These are phyloP conservation scores for Phaeodactylum tricornutum DNA, from an alignment of 108 stramenopile species.

Conservation along the genomic window DNA sequence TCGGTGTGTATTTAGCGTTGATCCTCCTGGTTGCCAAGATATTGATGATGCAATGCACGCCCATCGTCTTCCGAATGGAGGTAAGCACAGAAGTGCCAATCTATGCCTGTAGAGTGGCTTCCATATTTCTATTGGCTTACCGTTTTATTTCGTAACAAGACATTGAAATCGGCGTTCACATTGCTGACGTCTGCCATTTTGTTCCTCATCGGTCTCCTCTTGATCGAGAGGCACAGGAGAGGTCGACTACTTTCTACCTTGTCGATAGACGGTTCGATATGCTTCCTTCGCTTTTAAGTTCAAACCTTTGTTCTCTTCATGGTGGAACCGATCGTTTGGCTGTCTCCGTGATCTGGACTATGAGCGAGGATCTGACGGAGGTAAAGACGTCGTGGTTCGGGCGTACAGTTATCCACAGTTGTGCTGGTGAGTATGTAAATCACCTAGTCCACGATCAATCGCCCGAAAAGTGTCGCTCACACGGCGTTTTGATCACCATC, in stretches of 20 bases:
- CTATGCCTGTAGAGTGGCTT: too few relatives aligned
- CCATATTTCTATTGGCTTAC: too few relatives aligned
- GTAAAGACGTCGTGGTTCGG: conserved; percentile 51
- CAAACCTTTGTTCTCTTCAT: conserved; percentile 72
- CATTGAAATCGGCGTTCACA: conserved; percentile 82
- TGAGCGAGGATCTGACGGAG: conserved; percentile 46
- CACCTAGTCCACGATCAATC: not conserved
- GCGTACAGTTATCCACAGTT: conserved; percentile 38
- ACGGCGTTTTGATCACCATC: not conserved
- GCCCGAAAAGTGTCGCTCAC: too few relatives aligned
- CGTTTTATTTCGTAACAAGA: too few relatives aligned
- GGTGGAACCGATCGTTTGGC: conserved; percentile 57
- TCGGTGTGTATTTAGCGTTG: conserved; percentile 53
- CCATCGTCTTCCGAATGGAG: conserved; percentile 52
- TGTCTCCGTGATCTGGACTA: conserved; percentile 56
- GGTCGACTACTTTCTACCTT: conserved; percentile 86
- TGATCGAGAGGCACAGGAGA: conserved; percentile 58
- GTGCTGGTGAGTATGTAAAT: conserved; percentile 19
- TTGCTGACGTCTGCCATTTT: conserved; percentile 86
- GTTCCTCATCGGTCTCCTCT: conserved; percentile 56
- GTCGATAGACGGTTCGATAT: conserved; percentile 83
- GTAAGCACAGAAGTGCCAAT: too few relatives aligned
- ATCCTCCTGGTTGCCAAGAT: conserved; percentile 68
- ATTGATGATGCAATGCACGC: conserved; percentile 60
- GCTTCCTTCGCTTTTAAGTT: conserved; percentile 71